Evolutionary conservation across 305 asterid species (phyloP), one percentile per base, ranked within the genome.

Genomic region (Lippia alba): DNA sequence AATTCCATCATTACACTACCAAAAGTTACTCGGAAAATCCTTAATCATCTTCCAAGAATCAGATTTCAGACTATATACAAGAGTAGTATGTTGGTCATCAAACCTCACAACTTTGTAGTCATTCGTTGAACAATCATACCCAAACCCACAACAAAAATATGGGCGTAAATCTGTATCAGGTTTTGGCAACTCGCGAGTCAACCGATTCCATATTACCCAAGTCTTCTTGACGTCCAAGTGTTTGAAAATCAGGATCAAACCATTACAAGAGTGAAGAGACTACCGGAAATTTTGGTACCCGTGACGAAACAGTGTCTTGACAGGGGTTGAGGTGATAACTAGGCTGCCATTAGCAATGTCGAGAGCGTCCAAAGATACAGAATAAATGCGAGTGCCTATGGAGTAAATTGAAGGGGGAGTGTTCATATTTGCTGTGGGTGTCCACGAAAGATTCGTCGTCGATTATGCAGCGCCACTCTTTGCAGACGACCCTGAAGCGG

Each of bases 81-180:
- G n/a, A n/a, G n/a, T n/a, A n/a, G n/a, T n/a, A n/a, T n/a, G n/a
- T n/a, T n/a, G n/a, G n/a, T n/a, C n/a, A n/a, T n/a, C n/a, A n/a
- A n/a, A n/a, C n/a, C n/a, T 20, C 39, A 65, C 76, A n/a, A 64
- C 76, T 70, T 76, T 76, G 36, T 76, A 76, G 51, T 76, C 80
- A 24, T 76, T 58, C 4, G 44, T 4, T 49, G 8, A 30, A 0
- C 0, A 8, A 58, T 58, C 75, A 33, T 75, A 75, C 17, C 80
- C 73, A 7, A 76, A 1, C n/a, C 76, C 80, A 3, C 0, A 7
- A 11, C 49, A 44, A 44, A 11, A 0, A 7, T n/a, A n/a, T n/a
- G 10, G 14, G 14, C 10, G 1, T 44, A 44, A 8, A 39, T 18
- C 4, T 39, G 11, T 5, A 11, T 59, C 46, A 0, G 63, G 41